These are phyloP conservation scores for Pseudofabraea citricarpa DNA, from an alignment of 2,329 filamentous ascomycete genomes.

Conservation along the genomic window DNA sequence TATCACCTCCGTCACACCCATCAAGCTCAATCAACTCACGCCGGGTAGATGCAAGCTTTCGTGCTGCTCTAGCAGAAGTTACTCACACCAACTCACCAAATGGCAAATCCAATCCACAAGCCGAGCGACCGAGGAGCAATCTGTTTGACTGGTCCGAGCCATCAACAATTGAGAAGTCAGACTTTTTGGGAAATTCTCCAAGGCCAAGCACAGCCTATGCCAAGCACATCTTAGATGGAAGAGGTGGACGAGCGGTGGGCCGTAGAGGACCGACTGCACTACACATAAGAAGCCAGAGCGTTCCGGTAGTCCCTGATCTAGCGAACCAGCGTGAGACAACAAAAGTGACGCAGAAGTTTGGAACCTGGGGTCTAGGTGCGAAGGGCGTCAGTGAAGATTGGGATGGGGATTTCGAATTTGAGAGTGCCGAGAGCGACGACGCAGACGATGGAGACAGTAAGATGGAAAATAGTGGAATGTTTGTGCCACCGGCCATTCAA, in stretches of 20 bases:
- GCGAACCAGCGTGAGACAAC: slow-evolving; percentile 43
- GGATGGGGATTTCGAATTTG: slow-evolving; percentile 85
- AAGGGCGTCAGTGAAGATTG: slow-evolving; percentile 82
- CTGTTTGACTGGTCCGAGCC: slow-evolving; percentile 78
- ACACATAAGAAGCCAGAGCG: slow-evolving; percentile 77
- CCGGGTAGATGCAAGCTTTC: slow-evolving; percentile 47
- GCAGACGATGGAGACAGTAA: slow-evolving; percentile 36
- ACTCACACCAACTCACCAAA: slow-evolving; percentile 40
- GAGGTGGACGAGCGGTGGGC: slow-evolving; percentile 63
- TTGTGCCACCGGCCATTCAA: slow-evolving; percentile 75
- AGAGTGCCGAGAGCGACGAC: slow-evolving; percentile 25
- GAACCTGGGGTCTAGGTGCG: slow-evolving; percentile 75
- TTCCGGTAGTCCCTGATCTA: slow-evolving; percentile 65
- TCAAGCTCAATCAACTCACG: slow-evolving; percentile 47
- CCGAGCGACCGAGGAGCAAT: slow-evolving; percentile 57
- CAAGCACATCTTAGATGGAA: slow-evolving; percentile 66
- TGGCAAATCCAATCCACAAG: slow-evolving; percentile 25
- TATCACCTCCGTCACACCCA: slow-evolving; percentile 46
- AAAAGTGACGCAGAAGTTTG: slow-evolving; percentile 64
- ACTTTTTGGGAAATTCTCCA: slow-evolving; percentile 51
- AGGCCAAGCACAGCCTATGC: slow-evolving; percentile 72
- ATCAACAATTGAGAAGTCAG: slow-evolving; percentile 54
- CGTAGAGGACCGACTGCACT: slow-evolving; percentile 61
- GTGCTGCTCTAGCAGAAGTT: slow-evolving; percentile 48
- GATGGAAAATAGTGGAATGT: slow-evolving; percentile 45